A percentile compares a stretch with the other conserved stretches of the same genome.
phyloP scores from a whole-genome alignment of 805 yeast species.

The Henningerozyma blattae region DNA sequence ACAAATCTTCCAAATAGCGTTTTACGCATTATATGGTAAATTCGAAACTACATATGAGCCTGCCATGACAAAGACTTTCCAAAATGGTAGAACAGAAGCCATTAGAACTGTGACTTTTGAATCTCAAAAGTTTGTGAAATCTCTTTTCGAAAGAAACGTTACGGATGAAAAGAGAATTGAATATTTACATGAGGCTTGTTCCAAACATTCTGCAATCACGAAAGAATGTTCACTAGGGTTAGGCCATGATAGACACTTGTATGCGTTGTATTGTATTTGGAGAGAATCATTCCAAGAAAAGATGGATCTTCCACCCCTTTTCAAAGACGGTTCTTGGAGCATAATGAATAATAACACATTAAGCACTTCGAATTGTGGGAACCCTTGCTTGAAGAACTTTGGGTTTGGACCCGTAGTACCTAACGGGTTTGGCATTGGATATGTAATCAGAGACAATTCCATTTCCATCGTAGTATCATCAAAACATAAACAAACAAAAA shows the following conservation, averaged over 20 bases:
- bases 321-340: constrained; percentile 84
- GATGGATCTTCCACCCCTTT: constrained; percentile 51
- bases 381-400: constrained; percentile 73
- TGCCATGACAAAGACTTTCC: constrained; percentile 82
- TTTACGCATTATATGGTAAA: constrained; percentile 83
- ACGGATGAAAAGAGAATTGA: constrained; percentile 44
- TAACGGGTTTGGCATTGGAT: constrained; percentile 90
- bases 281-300: constrained; percentile 28
- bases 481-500: constrained; percentile 74
- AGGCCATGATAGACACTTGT: constrained; percentile 89
- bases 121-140: constrained; percentile 71
- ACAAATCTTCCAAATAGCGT: constrained; percentile 88
- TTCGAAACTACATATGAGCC: constrained; percentile 94
- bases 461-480: constrained; percentile 75
- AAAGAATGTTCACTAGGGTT: constrained; percentile 58
- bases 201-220: constrained; percentile 55
- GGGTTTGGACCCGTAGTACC: constrained; percentile 89
- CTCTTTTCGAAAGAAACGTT: constrained; percentile 61
- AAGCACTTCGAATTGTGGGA: constrained; percentile 85
- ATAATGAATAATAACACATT: constrained; percentile 66
- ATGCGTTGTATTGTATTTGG: constrained; percentile 83
- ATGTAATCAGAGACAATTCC: constrained; percentile 71
- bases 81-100: constrained; percentile 91
- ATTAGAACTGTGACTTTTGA: constrained; percentile 74
- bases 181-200: constrained; percentile 56